Evolutionary conservation across 306 rosid genomes (phyloP), one percentile per base, ranked within the genome.

Genomic region (Begonia peltatifolia): DNA sequence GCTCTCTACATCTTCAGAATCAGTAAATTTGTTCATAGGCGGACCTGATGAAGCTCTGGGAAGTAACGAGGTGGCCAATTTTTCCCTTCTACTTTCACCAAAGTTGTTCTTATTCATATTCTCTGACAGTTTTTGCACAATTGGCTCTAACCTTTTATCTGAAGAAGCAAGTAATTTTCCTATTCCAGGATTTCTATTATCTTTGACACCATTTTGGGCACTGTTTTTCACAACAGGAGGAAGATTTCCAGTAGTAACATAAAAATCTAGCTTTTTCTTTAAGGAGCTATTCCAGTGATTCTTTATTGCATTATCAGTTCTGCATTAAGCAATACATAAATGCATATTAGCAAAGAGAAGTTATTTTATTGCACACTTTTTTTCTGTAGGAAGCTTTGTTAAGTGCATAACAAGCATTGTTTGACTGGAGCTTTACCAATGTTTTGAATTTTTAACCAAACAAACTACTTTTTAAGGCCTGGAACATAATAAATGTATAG

Each of bases 271-370:
- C 65, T 90, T 90, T 66, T 90, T 90, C 81, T 90, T 90, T 69
- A 90, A 79, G 70, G 99, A 90, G 75, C 99, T 90, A 79, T 90
- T 90, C 99, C 99, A 90, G 66, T 90, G 99, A 56, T 90, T 90
- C 79, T 90, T 90, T 69, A 90, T 90, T 16, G 96, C 95, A 71
- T 90, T 90, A 61, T 90, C 99, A 59, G 99, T 90, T 76, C 99
- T 90, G 86, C 74, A 68, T 44, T 44, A 30, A 41, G 25, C 18
- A 47, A 23, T 23, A 30, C 35, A 47, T 14, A 2, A n/a, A 25
- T 25, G 30, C 36, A 30, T 5, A 30, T 30, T 6, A 5, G 38
- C 38, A 30, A 30, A 30, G 38, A 30, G 38, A 30, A 30, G 38
- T 30, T 30, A 30, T 4, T 30, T 30, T 30, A 30, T 4, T 30